Evolutionary conservation across 2,329 filamentous ascomycete species (phyloP), one percentile per base, ranked within the genome.

Genomic region (Trichoderma harzianum): DNA sequence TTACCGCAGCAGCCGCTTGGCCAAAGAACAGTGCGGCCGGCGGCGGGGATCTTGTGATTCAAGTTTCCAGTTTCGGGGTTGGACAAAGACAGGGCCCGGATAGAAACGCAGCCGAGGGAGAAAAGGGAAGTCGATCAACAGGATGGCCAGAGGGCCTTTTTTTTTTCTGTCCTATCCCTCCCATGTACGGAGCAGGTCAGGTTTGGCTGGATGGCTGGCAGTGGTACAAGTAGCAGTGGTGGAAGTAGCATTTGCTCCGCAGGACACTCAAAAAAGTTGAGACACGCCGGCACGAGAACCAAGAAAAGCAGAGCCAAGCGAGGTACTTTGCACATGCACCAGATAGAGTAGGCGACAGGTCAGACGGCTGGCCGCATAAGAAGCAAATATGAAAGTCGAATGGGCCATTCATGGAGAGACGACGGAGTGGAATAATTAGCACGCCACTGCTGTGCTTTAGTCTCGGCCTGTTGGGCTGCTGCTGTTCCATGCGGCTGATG

Each of bases 11-110:
- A 70, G 68, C 68, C 68, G 69, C 69, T 53, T 58, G 36, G 60
- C 18, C 53, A 30, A 60, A 30, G 28, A 16, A 32, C 68, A 63
- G 60, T 30, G 60, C 32, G 62, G 66, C 47, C 53, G 34, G 43
- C 58, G n/a, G 70, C 64, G 70, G 70, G 70, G 70, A 68, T 62
- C 65, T 72, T 68, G 64, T 47, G 58, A 63, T 72, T 72, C 64
- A 72, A 51, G 57, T 39, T 68, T 66, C 62, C 53, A 71, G 51
- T 58, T 58, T 66, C 61, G 61, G 64, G 64, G 64, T 72, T 72
- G 70, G 70, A 68, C 57, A 62, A 47, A 69, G 64, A 58, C 58
- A 55, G 58, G 65, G 58, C 26, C 30, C 21, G 34, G 60, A 43
- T 14, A 57, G 63, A 53, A 53, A 63, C 30, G 60, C 61, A 60